Conservation (phyloP, 805 yeast species). For the Wickerhamiella azymoides region DNA sequence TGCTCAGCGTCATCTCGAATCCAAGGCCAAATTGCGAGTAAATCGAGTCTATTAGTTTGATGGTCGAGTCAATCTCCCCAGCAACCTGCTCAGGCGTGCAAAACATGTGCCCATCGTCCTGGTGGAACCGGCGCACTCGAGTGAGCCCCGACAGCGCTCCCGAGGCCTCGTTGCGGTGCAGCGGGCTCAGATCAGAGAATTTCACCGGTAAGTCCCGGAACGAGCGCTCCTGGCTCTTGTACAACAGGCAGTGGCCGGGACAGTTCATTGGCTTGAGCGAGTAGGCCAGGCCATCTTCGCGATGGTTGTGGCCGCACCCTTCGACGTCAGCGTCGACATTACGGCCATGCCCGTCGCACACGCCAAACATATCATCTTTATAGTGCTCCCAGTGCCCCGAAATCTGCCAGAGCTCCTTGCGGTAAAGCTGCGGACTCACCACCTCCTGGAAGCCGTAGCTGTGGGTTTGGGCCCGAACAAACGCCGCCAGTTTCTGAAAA, state of each 20-base stretch:
- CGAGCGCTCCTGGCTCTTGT: slow-evolving; percentile 59
- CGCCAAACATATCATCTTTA: slow-evolving; percentile 86
- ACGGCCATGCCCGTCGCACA: slow-evolving; percentile 29
- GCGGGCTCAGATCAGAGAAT: slow-evolving; percentile 74
- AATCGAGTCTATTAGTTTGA: slow-evolving; percentile 59
- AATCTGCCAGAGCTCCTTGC: slow-evolving; percentile 69
- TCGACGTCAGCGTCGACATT: neutral
- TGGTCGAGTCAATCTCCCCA: slow-evolving; percentile 55
- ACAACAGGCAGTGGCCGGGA: slow-evolving; percentile 72
- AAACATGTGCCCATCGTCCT: slow-evolving; percentile 96
- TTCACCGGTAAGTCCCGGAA: slow-evolving; percentile 79
- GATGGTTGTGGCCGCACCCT: slow-evolving; percentile 9
- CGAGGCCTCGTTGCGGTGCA: slow-evolving; percentile 88
- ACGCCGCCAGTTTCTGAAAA: slow-evolving; percentile 61
- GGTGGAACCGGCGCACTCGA: slow-evolving; percentile 88
- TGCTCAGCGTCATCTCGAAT: slow-evolving; percentile 59
- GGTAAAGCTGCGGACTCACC: slow-evolving; percentile 79
- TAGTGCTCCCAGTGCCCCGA: slow-evolving; percentile 97
- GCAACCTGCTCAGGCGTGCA: slow-evolving; percentile 68
- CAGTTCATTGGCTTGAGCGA: slow-evolving; percentile 79
- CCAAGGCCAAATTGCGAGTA: slow-evolving; percentile 55
- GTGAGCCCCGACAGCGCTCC: slow-evolving; percentile 91
- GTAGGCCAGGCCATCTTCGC: slow-evolving; percentile 32
- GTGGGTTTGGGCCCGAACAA: slow-evolving; percentile 75
- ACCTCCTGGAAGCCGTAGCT: slow-evolving; percentile 83